Conservation (phyloP, 2,329 filamentous ascomycete species). For the Talaromyces verruculosus region DNA sequence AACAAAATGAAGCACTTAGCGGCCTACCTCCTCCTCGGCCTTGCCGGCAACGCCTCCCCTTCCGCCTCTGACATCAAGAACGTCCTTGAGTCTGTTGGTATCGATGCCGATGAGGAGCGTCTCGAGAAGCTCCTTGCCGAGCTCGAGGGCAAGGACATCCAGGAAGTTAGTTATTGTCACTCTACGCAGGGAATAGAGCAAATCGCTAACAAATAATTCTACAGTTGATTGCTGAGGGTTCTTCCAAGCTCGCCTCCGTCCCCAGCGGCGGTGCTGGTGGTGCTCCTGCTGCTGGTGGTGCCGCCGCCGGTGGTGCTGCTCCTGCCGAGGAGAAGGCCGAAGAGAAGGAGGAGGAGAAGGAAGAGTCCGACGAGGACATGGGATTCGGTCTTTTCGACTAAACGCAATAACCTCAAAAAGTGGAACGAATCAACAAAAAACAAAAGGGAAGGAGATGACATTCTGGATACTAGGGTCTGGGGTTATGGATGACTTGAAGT, state of each 20-base stretch:
- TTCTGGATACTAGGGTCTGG: slow-evolving; percentile 33
- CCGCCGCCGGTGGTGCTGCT: slow-evolving; percentile 64
- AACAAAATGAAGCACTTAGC: slow-evolving; percentile 99
- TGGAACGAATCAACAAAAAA: slow-evolving; percentile 36
- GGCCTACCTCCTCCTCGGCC: slow-evolving; percentile 94
- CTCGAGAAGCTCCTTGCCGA: slow-evolving; percentile 83
- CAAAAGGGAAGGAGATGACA: slow-evolving; percentile 67
- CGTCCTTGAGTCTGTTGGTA: slow-evolving; percentile 90
- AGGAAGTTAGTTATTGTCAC: slow-evolving; percentile 65
- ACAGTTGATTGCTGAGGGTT: slow-evolving; percentile 87
- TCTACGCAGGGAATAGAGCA: neutral
- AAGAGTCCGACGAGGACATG: slow-evolving; percentile 75
- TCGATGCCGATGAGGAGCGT: slow-evolving; percentile 87
- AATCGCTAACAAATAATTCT: slow-evolving; percentile 24
- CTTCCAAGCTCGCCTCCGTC: slow-evolving; percentile 93
- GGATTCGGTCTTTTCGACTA: slow-evolving; percentile 71
- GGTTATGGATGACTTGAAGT: slow-evolving; percentile 23
- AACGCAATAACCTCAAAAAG: slow-evolving; percentile 28
- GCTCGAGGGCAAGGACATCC: slow-evolving; percentile 67
- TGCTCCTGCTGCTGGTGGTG: slow-evolving; percentile 64
- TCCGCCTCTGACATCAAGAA: slow-evolving; percentile 81
- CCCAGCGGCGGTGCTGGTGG: slow-evolving; percentile 78
- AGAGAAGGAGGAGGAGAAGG: slow-evolving; percentile 76
- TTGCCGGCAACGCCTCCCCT: slow-evolving; percentile 88
- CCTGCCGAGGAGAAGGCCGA: slow-evolving; percentile 62